A percentile compares a stretch with the other conserved stretches of the same genome.
Evolutionary conservation across 2,329 filamentous ascomycete species (phyloP).

Genomic region (Ilyonectria sp.): DNA sequence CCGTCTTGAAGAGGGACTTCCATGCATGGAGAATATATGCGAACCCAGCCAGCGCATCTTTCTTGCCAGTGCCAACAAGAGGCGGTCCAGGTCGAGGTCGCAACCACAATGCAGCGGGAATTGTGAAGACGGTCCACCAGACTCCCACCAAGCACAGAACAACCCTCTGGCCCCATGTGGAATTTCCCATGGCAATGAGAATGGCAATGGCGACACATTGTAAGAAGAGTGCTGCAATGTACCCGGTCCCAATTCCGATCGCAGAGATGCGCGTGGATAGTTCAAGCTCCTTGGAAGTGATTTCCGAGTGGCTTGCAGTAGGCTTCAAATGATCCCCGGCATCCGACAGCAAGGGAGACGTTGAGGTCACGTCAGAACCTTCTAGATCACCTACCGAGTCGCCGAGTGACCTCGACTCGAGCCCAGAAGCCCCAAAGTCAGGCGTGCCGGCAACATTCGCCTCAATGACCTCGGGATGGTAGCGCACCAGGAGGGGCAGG

Average conservation of each 20-base stretch:
- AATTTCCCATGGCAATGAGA: constrained; percentile 80
- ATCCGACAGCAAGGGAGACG: constrained; percentile 62
- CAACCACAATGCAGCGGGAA: constrained; percentile 90
- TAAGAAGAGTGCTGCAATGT: constrained; percentile 86
- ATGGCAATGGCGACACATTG: constrained; percentile 87
- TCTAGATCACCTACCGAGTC: constrained; percentile 52
- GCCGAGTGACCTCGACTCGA: constrained; percentile 55
- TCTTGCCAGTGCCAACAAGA: constrained; percentile 64
- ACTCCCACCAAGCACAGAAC: constrained; percentile 88
- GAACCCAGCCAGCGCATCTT: constrained; percentile 64
- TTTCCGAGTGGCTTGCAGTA: constrained; percentile 61
- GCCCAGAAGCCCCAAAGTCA: constrained; percentile 49
- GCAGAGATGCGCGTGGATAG: constrained; percentile 93
- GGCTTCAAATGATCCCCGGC: constrained; percentile 55
- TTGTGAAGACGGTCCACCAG: constrained; percentile 95
- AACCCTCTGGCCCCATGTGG: constrained; percentile 87
- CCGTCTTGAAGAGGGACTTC: constrained; percentile 86
- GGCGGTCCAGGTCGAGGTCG: constrained; percentile 91
- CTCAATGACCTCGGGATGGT: constrained; percentile 75
- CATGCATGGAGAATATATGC: constrained; percentile 88
- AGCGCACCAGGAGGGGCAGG: constrained; percentile 88
- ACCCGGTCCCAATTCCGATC: constrained; percentile 93
- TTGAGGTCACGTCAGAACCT: constrained; percentile 57
- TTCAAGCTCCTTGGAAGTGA: constrained; percentile 78
- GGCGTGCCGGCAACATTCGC: constrained; percentile 48